A percentile compares a stretch with the other conserved stretches of the same genome.
Evolutionary conservation across 345 rosid species (phyloP).

Genomic region (Triadica sebifera): DNA sequence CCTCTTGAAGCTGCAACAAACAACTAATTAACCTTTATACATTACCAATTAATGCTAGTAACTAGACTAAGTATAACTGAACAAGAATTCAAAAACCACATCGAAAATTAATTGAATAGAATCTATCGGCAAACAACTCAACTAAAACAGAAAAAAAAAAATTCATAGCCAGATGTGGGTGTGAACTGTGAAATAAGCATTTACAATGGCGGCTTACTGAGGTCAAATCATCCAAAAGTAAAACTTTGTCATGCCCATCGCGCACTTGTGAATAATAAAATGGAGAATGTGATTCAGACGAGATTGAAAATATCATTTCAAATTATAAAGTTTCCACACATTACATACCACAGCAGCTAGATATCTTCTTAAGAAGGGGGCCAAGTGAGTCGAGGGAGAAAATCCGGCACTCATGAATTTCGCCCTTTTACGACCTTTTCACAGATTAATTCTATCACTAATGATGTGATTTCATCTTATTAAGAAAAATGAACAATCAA

Average conservation of each 20-base stretch:
- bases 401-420: background rate
- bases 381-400: background rate
- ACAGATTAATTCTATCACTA: too few species aligned
- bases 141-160: too few species aligned
- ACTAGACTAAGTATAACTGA: background rate
- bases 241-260: background rate
- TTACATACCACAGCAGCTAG: background rate
- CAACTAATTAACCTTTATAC: background rate
- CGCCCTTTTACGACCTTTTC: too few species aligned
- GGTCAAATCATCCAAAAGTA: too few species aligned
- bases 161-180: too few species aligned
- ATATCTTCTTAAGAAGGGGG: background rate
- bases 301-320: background rate
- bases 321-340: background rate
- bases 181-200: too few species aligned
- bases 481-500: too few species aligned
- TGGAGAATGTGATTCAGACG: too few species aligned
- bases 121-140: too few species aligned
- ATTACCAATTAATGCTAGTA: background rate
- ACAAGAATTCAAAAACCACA: background rate
- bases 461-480: too few species aligned
- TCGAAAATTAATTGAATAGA: too few species aligned
- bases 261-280: background rate
- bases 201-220: too few species aligned
- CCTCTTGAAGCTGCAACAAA: slow-evolving; percentile 62